Evolutionary conservation across 2,329 filamentous ascomycete genomes (phyloP).

Genomic region (Thelonectria discophora): DNA sequence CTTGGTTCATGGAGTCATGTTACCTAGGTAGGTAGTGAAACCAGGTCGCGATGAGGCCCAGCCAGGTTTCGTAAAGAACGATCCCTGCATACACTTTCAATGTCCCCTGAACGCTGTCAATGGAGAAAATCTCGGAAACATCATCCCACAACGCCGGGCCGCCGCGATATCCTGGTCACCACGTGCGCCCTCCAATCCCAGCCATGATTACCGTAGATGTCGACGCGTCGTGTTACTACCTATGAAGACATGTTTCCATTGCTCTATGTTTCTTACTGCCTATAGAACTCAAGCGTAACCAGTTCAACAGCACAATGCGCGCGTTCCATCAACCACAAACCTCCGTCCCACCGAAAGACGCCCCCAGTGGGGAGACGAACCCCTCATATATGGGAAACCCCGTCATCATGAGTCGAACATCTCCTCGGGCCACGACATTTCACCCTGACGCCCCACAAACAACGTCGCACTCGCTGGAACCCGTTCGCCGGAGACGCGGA

Average conservation of each 20-base stretch:
- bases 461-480: background rate
- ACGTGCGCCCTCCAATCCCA: background rate
- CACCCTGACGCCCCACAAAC: background rate
- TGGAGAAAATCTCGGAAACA: background rate
- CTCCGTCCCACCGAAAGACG: background rate
- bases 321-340: background rate
- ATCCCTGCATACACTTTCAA: background rate
- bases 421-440: background rate
- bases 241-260: too few species aligned
- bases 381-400: background rate
- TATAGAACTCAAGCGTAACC: too few species aligned
- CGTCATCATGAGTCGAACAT: background rate
- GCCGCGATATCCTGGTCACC: background rate
- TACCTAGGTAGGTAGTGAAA: too few species aligned
- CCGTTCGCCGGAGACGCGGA: constrained; percentile 10
- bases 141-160: background rate
- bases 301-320: too few species aligned
- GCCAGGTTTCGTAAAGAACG: too few species aligned
- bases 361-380: background rate
- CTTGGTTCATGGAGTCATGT: too few species aligned
- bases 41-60: too few species aligned
- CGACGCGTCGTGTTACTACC: too few species aligned
- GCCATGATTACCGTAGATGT: background rate
- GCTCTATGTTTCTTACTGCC: too few species aligned
- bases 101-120: background rate